Conservation (phyloP, 345 rosid genomes). For the Brassica juncea region DNA sequence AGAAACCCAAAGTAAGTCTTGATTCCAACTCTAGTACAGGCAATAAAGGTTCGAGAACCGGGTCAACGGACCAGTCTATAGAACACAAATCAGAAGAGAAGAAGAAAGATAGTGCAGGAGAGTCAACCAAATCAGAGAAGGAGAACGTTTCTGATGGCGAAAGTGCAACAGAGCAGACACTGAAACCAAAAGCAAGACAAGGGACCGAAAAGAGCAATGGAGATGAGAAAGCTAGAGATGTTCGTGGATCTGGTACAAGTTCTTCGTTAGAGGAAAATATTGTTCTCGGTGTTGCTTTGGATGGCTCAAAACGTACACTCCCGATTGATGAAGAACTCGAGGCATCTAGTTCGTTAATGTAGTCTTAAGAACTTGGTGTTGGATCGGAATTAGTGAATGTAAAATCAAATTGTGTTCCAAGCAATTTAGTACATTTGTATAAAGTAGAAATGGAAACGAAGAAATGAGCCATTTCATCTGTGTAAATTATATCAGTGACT, state of each 20-base stretch:
- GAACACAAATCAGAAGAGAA: slow-evolving; percentile 40
- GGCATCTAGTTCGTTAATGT: slow-evolving; percentile 39
- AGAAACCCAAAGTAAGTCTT: slow-evolving; percentile 35
- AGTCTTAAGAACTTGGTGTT: slow-evolving; percentile 57
- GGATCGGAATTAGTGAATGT: slow-evolving; percentile 11
- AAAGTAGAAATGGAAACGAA: slow-evolving; percentile 26
- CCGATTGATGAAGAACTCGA: slow-evolving; percentile 71
- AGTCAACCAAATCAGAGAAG: slow-evolving; percentile 26
- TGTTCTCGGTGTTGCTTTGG: slow-evolving; percentile 86
- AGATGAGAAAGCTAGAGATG: slow-evolving; percentile 23
- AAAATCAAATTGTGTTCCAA: background rate
- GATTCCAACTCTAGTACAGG: slow-evolving; percentile 35
- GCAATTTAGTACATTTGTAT: slow-evolving; percentile 9
- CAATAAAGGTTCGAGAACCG: slow-evolving; percentile 8
- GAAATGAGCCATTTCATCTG: too few species aligned
- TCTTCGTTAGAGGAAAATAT: slow-evolving; percentile 75
- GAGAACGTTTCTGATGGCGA: slow-evolving; percentile 31
- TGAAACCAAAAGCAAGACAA: slow-evolving; percentile 32
- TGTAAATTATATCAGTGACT: too few species aligned
- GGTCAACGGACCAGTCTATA: slow-evolving; percentile 5
- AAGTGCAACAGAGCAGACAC: slow-evolving; percentile 18
- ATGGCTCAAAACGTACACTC: slow-evolving; percentile 85
- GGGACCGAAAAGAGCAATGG: slow-evolving; percentile 25
- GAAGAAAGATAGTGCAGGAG: slow-evolving; percentile 36
- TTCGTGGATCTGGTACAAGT: slow-evolving; percentile 40